Base-by-base conservation (phyloP, 2,329 filamentous ascomycete species). In the Trichothecium roseum region DNA sequence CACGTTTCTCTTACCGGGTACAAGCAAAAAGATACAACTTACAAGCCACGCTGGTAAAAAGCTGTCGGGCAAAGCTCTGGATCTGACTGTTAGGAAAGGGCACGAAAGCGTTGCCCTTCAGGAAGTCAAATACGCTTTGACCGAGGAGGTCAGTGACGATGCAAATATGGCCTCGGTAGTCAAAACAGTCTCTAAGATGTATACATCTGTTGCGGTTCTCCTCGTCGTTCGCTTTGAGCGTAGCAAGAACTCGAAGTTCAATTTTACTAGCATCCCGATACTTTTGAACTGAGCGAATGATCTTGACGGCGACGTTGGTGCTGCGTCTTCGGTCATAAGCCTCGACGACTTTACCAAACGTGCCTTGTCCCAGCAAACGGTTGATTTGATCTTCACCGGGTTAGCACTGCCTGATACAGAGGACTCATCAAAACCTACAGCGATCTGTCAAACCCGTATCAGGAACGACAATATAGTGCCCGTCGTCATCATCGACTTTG, bases 21-120 rank as follows among this genome's bases (percentile, higher is more conserved):
- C 26, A 15, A 27, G n/a, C 16, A 5, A n/a, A 8, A 28, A 22
- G 18, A 18, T 28, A 14, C 20, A 28, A 77, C 85, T 70, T 65
- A 94, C 86, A 98, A 39, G 91, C 91, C 51, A 98, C 93, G 51
- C 89, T 96, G n/a, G 89, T 96, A 42, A 98, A 84, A 13, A 98
- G 68, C 55, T 98, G 91, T 34, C 89, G 78, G 32, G 91, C 91
- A 67, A 98, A 96, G 55, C 77, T 89, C 58, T 96, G 91, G 40
- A 98, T 98, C 59, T 98, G 91, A 45, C 88, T 95, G 67, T 93
- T 96, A 10, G 91, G 91, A 52, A 98, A 98, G 1, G 91, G 91
- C 14, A 94, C 87, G 53, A 98, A 98, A 44, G 77, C 74, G 53
- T 96, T 96, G 51, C 81, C 80, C 64, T 98, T 98, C 32, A 98